phyloP scores from a whole-genome alignment of 2,329 filamentous ascomycete species.

The Talaromyces sp. region DNA sequence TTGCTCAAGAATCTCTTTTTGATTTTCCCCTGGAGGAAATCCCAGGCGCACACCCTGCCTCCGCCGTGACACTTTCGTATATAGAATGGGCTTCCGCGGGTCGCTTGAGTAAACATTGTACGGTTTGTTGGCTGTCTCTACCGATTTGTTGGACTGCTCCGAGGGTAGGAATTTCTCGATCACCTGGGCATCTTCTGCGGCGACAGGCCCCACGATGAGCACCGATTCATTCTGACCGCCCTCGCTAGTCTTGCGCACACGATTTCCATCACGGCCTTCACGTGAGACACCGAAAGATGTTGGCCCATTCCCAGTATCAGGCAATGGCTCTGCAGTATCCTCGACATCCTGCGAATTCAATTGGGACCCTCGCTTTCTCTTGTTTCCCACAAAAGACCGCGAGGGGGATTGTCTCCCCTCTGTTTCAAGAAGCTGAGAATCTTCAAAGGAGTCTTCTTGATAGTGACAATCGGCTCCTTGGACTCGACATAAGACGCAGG shows the following conservation, averaged over 20 bases:
- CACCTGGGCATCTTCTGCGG: constrained; percentile 57
- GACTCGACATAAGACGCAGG: constrained; percentile 55
- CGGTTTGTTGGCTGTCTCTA: constrained; percentile 38
- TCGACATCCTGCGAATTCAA: constrained; percentile 19
- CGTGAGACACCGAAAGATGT: constrained; percentile 22
- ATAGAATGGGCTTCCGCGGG: constrained; percentile 42
- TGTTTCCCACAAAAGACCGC: constrained; percentile 25
- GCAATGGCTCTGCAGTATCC: constrained; percentile 13
- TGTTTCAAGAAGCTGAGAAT: constrained; percentile 20
- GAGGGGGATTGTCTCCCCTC: constrained; percentile 27
- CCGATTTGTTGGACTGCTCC: constrained; percentile 33
- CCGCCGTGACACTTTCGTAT: constrained; percentile 47
- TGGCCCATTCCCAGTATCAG: constrained; percentile 17
- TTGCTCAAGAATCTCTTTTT: constrained; percentile 54
- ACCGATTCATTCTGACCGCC: constrained; percentile 39
- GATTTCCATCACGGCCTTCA: constrained; percentile 26
- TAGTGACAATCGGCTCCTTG: constrained; percentile 56
- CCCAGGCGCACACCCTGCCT: constrained; percentile 45
- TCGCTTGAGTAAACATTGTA: constrained; percentile 51
- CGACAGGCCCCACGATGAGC: constrained; percentile 57
- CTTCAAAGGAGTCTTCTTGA: constrained; percentile 36
- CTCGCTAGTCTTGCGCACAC: constrained; percentile 28
- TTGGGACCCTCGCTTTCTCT: constrained; percentile 33
- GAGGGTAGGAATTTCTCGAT: constrained; percentile 55
- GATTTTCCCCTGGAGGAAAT: constrained; percentile 43